phyloP scores from a whole-genome alignment of 257 asterid genomes.

The Salvia rosmarinus region DNA sequence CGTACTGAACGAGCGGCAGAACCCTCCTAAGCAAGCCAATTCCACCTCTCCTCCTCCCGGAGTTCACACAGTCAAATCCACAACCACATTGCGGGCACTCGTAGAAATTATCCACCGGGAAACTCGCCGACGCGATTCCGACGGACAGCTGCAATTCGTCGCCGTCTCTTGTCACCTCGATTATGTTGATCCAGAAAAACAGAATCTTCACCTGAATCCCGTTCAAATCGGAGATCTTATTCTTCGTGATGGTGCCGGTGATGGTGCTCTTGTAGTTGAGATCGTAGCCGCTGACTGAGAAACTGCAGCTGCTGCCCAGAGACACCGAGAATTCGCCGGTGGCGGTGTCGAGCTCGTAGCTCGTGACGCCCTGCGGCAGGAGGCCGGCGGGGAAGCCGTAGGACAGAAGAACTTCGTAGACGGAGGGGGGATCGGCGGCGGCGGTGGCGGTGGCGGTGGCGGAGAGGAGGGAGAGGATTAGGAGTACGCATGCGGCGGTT shows the following conservation, averaged over 20 bases:
- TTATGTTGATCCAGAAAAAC: slow-evolving; percentile 63
- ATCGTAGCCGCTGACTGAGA: slow-evolving; percentile 56
- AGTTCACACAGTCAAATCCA: slow-evolving; percentile 59
- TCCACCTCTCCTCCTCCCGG: background rate
- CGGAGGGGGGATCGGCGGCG: slow-evolving; percentile 42
- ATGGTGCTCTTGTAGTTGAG: slow-evolving; percentile 63
- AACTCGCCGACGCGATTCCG: slow-evolving; percentile 69
- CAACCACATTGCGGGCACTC: slow-evolving; percentile 87
- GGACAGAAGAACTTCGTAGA: slow-evolving; percentile 51
- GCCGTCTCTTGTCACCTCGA: slow-evolving; percentile 52
- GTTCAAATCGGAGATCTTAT: slow-evolving; percentile 43
- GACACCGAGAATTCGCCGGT: slow-evolving; percentile 71
- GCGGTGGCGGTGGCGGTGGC: slow-evolving; percentile 26
- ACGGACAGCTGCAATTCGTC: slow-evolving; percentile 60
- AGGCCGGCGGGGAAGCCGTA: slow-evolving; percentile 78
- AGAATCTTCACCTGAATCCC: slow-evolving; percentile 77
- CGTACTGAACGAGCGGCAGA: slow-evolving; percentile 23
- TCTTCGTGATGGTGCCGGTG: slow-evolving; percentile 57
- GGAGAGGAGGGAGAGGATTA: slow-evolving; percentile 31
- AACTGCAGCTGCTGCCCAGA: slow-evolving; percentile 55
- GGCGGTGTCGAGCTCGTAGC: slow-evolving; percentile 63
- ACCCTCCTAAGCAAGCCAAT: background rate
- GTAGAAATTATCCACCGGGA: slow-evolving; percentile 52
- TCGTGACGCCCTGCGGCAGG: slow-evolving; percentile 70
- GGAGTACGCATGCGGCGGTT: slow-evolving; percentile 25